Evolutionary conservation across 2,329 filamentous ascomycete species (phyloP).

Genomic region (Zarea fungicola): DNA sequence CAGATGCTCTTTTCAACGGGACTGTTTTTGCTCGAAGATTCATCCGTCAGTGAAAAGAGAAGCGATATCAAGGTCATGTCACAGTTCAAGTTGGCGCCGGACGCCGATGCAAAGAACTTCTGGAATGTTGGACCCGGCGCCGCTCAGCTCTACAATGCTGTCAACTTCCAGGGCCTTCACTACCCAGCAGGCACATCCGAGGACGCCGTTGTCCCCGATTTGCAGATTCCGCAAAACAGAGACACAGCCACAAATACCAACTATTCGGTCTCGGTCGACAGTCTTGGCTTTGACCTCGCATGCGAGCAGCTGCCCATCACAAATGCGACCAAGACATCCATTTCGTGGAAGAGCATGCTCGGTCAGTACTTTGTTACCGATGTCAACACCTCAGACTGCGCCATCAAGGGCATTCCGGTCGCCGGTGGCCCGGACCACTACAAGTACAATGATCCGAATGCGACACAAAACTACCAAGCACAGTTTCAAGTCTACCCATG

Average conservation of each 20-base stretch:
- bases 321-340: conserved; percentile 16
- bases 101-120: neutral
- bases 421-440: conserved; percentile 20
- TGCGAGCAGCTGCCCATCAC: conserved; percentile 21
- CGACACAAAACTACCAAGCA: conserved; percentile 24
- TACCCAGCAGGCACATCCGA: conserved; percentile 13
- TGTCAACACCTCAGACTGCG: conserved; percentile 20
- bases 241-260: conserved; percentile 4
- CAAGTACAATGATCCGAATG: conserved; percentile 21
- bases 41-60: conserved; percentile 17
- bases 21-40: conserved; percentile 24
- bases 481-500: conserved; percentile 20
- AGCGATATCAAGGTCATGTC: conserved; percentile 16
- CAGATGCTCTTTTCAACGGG: conserved; percentile 26
- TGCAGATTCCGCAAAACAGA: neutral
- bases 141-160: conserved; percentile 15
- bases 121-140: conserved; percentile 10
- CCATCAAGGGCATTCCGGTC: conserved; percentile 21
- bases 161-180: conserved; percentile 14
- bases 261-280: conserved; percentile 15
- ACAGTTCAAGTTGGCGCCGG: conserved; percentile 13
- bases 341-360: conserved; percentile 21
- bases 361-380: conserved; percentile 20
- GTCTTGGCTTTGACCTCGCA: conserved; percentile 20
- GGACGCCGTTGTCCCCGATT: conserved; percentile 11